Conservation (phyloP, 2,329 filamentous ascomycete genomes). For the Cytospora mali region DNA sequence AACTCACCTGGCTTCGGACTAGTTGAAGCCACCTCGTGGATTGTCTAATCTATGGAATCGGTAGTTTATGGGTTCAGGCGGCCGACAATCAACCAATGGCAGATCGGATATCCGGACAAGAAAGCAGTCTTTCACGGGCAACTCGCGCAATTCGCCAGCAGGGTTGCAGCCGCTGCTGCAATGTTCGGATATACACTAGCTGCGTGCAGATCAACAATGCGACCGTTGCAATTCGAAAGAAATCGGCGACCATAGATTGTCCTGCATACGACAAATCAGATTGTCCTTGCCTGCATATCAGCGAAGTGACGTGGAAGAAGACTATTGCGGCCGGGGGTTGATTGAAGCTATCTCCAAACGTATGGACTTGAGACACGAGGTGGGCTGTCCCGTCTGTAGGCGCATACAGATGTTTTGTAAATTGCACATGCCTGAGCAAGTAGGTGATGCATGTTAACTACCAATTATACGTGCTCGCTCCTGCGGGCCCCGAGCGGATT, state of each 20-base stretch:
- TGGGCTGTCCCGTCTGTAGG: background rate
- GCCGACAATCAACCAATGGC: too few species aligned
- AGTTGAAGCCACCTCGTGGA: background rate
- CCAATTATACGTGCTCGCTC: background rate
- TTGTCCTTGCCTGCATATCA: background rate
- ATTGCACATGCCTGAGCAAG: background rate
- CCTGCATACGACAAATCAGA: background rate
- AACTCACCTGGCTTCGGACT: background rate
- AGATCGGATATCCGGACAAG: too few species aligned
- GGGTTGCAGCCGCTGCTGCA: background rate
- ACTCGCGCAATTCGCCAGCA: background rate
- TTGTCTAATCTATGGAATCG: too few species aligned
- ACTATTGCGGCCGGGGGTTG: background rate
- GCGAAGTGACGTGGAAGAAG: background rate
- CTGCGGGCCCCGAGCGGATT: background rate
- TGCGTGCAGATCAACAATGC: background rate
- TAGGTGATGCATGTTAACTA: background rate
- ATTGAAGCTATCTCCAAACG: background rate
- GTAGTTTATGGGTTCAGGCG: background rate
- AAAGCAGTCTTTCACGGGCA: background rate
- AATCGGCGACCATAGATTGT: background rate
- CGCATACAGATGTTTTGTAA: too few species aligned
- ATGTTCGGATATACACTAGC: too few species aligned
- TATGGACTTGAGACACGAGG: background rate
- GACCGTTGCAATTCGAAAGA: background rate